Evolutionary conservation across 2,329 filamentous ascomycete species (phyloP).

Genomic region (Ophiostoma montium): DNA sequence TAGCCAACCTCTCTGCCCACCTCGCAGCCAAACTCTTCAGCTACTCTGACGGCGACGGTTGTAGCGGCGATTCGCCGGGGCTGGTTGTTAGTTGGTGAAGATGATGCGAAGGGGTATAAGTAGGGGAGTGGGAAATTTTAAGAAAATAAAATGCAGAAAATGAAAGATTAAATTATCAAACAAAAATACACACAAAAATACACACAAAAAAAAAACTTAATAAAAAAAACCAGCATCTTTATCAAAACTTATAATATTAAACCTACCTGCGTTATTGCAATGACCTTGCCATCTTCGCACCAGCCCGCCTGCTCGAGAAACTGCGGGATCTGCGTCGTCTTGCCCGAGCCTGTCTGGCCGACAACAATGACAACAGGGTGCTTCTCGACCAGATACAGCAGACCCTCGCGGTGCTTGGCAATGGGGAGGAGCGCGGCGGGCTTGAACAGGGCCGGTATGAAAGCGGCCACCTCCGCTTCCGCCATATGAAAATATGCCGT

Average conservation of each 20-base stretch:
- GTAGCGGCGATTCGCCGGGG: slow-evolving; percentile 83
- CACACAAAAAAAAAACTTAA: neutral
- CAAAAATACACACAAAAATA: no score
- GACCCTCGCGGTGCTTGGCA: slow-evolving; percentile 59
- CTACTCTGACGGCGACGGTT: slow-evolving; percentile 75
- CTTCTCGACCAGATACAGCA: slow-evolving; percentile 79
- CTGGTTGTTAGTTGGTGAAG: slow-evolving; percentile 30
- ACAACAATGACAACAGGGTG: slow-evolving; percentile 77
- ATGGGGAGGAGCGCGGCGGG: slow-evolving; percentile 76
- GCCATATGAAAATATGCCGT: slow-evolving; percentile 33
- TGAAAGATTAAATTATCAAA: neutral
- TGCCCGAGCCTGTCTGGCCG: slow-evolving; percentile 87
- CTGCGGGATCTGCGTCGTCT: slow-evolving; percentile 91
- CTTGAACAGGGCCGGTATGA: slow-evolving; percentile 76
- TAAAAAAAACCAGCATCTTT: neutral
- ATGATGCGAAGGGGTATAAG: no score
- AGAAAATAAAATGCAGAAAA: neutral
- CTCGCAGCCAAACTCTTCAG: slow-evolving; percentile 75
- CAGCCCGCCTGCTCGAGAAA: slow-evolving; percentile 81
- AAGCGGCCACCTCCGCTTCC: slow-evolving; percentile 42
- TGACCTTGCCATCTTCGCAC: slow-evolving; percentile 68
- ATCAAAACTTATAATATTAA: no score
- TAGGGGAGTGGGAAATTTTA: neutral
- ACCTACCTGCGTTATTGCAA: slow-evolving; percentile 65
- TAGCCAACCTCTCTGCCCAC: slow-evolving; percentile 87